Conservation (phyloP, 2,329 filamentous ascomycete species). For the Graphium sp. region DNA sequence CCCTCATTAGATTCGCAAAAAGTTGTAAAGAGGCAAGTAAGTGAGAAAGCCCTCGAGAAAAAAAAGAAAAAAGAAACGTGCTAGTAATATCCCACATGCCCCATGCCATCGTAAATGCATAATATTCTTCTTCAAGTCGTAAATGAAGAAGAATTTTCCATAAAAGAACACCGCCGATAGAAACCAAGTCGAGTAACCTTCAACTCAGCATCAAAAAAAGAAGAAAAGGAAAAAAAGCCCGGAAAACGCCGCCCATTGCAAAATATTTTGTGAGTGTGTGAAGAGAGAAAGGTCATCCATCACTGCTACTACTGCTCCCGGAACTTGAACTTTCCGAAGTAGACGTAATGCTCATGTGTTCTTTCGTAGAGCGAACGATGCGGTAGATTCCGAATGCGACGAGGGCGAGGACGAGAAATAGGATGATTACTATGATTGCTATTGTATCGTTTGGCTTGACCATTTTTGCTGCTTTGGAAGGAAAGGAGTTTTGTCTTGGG, state of each 20-base stretch:
- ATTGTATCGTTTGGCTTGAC: constrained; percentile 50
- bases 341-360: constrained; percentile 1
- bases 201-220: too few species aligned
- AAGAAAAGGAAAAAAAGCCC: background rate
- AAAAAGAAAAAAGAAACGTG: background rate
- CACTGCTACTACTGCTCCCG: constrained; percentile 6
- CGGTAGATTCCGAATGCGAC: constrained; percentile 49
- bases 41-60: background rate
- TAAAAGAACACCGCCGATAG: too few species aligned
- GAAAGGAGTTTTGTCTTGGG: too few species aligned
- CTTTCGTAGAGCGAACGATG: constrained; percentile 25
- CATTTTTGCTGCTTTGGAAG: constrained; percentile 23
- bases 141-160: background rate
- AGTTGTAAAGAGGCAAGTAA: background rate
- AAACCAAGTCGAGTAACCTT: too few species aligned
- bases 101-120: too few species aligned
- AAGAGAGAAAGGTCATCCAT: too few species aligned
- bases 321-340: constrained; percentile 1
- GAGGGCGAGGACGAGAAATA: constrained; percentile 43
- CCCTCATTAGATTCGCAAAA: background rate
- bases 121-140: too few species aligned
- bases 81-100: too few species aligned
- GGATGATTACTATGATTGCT: constrained; percentile 50
- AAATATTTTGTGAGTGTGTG: too few species aligned
- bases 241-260: background rate